Percentiles rank a stretch among this genome's conserved stretches.
Evolutionary conservation across 2,329 filamentous ascomycete species (phyloP).

Genomic region (Curvularia eragrostidis): DNA sequence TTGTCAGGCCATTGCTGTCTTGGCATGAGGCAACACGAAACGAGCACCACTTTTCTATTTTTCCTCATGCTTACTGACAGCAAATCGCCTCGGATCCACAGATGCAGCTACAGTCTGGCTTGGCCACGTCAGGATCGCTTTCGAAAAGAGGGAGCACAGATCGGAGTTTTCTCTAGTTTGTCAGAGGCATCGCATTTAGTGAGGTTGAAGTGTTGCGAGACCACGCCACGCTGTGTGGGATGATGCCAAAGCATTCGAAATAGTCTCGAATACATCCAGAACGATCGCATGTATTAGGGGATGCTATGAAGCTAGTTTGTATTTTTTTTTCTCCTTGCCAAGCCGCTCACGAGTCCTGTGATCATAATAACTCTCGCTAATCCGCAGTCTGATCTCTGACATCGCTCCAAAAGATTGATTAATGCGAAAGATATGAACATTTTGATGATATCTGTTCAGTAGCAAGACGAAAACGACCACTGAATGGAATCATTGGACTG

Average conservation of each 20-base stretch:
- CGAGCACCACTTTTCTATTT: not conserved
- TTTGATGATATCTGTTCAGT: constrained; percentile 64
- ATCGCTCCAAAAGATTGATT: constrained; percentile 60
- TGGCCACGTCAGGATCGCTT: not conserved
- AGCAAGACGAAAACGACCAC: constrained; percentile 62
- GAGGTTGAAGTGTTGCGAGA: constrained; percentile 68
- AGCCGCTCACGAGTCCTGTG: constrained; percentile 44
- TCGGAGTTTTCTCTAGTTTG: constrained; percentile 65
- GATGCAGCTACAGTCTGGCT: not conserved
- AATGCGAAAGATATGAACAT: constrained; percentile 70
- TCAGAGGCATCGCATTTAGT: constrained; percentile 67
- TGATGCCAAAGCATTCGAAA: constrained; percentile 64
- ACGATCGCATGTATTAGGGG: constrained; percentile 68
- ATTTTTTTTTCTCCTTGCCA: not conserved
- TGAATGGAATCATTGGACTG: constrained; percentile 70
- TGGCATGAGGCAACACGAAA: constrained; percentile 1
- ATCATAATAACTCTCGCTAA: constrained; percentile 60
- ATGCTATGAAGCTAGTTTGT: constrained; percentile 25
- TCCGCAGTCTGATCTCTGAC: constrained; percentile 46
- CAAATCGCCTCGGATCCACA: not conserved
- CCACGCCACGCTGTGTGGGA: constrained; percentile 66
- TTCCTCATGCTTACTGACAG: not conserved
- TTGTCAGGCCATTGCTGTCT: not conserved
- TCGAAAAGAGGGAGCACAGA: constrained; percentile 4
- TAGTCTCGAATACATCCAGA: constrained; percentile 71